These are phyloP conservation scores for Dendrocalamus sinicus DNA, from an alignment of 176 grass and related monocot species.

Conservation along the genomic window DNA sequence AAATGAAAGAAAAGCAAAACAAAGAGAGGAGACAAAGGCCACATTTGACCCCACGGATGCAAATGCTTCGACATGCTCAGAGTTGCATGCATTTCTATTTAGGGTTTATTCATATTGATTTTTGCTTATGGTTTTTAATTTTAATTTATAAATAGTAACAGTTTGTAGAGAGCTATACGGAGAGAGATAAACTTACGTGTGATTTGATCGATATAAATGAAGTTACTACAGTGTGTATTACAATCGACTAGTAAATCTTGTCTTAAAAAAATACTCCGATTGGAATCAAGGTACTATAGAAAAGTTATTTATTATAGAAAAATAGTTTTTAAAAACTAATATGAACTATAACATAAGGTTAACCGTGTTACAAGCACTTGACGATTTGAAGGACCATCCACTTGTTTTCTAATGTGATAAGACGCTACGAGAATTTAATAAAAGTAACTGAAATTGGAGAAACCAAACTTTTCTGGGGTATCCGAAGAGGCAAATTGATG, in stretches of 20 bases:
- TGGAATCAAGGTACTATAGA: too few species aligned
- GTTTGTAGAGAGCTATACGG: too few species aligned
- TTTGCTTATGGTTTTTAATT: too few species aligned
- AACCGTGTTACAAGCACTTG: neutral
- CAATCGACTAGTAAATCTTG: too few species aligned
- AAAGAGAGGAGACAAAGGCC: conserved; percentile 18
- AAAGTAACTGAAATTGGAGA: conserved; percentile 13
- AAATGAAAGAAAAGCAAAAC: conserved; percentile 8
- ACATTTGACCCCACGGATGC: neutral
- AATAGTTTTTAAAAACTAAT: too few species aligned
- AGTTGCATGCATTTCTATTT: conserved; percentile 12
- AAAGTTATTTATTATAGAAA: too few species aligned
- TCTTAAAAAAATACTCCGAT: too few species aligned
- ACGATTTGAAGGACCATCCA: neutral
- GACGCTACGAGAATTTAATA: neutral
- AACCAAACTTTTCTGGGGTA: neutral
- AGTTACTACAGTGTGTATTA: too few species aligned
- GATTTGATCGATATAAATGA: too few species aligned
- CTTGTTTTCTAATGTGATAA: neutral
- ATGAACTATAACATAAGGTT: neutral
- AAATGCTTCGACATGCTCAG: conserved; percentile 23
- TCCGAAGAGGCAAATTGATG: neutral
- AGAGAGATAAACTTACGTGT: too few species aligned
- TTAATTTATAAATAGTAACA: too few species aligned
- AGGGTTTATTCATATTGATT: too few species aligned